phyloP scores from a whole-genome alignment of 768 basidiomycete species.

The Boletus vermiculosoides region DNA sequence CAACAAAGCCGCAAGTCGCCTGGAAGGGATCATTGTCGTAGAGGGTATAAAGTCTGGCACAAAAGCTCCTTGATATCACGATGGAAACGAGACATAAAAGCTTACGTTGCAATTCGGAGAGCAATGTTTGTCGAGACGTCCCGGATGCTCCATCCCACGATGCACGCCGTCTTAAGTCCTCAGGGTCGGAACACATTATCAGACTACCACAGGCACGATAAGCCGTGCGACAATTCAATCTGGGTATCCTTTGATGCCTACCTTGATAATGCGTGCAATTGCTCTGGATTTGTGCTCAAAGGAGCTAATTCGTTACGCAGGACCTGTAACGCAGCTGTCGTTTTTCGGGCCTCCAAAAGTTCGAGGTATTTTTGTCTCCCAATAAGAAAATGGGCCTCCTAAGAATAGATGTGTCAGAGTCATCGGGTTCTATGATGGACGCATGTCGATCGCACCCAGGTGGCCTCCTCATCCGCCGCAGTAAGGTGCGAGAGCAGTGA shows the following conservation, averaged over 20 bases:
- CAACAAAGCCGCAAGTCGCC: slow-evolving; percentile 81
- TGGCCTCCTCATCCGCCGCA: slow-evolving; percentile 61
- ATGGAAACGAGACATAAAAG: slow-evolving; percentile 1
- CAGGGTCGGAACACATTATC: slow-evolving; percentile 88
- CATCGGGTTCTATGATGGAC: slow-evolving; percentile 6
- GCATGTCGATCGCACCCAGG: slow-evolving; percentile 54
- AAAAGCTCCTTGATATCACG: not conserved
- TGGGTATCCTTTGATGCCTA: slow-evolving; percentile 33
- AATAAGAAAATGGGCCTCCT: slow-evolving; percentile 87
- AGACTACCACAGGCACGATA: slow-evolving; percentile 46
- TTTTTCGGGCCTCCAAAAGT: slow-evolving; percentile 76
- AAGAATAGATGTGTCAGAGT: slow-evolving; percentile 23
- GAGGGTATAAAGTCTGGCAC: slow-evolving; percentile 81
- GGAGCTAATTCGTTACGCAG: slow-evolving; percentile 88
- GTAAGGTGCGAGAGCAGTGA: slow-evolving; percentile 65
- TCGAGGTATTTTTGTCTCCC: slow-evolving; percentile 97
- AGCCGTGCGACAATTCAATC: slow-evolving; percentile 14
- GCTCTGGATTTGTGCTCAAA: slow-evolving; percentile 72
- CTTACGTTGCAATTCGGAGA: slow-evolving; percentile 81
- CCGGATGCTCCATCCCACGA: slow-evolving; percentile 89
- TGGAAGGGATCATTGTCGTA: slow-evolving; percentile 88
- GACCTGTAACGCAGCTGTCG: slow-evolving; percentile 78
- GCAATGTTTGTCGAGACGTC: slow-evolving; percentile 69
- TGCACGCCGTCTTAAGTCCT: slow-evolving; percentile 77
- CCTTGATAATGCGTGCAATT: slow-evolving; percentile 88